Percentiles rank a stretch among this genome's conserved stretches.
phyloP scores from a whole-genome alignment of 768 basidiomycete species.

The Grammothele lineata region DNA sequence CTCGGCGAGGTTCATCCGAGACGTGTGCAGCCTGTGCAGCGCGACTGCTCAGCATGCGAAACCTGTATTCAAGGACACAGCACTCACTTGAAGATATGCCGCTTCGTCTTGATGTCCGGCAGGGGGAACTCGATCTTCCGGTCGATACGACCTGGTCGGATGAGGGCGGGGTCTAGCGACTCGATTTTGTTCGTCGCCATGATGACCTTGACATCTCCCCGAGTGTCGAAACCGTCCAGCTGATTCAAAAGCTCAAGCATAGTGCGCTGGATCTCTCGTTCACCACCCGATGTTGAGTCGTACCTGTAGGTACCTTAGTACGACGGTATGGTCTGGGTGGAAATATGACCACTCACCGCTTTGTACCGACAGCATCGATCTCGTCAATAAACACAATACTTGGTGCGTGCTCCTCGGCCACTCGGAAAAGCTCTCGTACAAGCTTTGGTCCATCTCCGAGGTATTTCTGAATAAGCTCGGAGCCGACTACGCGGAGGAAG shows the following conservation, averaged over 20 bases:
- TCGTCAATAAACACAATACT: conserved; percentile 99
- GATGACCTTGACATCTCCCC: conserved; percentile 99
- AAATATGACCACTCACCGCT: conserved; percentile 58
- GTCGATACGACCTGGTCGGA: conserved; percentile 97
- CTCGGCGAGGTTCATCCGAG: conserved; percentile 83
- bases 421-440: conserved; percentile 94
- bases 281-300: conserved; percentile 97
- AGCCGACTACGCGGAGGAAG: conserved; percentile 95
- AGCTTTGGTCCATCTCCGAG: conserved; percentile 98
- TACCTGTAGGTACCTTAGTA: conserved; percentile 51
- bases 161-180: conserved; percentile 94
- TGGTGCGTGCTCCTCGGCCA: conserved; percentile 96
- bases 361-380: conserved; percentile 97
- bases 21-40: conserved; percentile 74
- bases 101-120: conserved; percentile 97
- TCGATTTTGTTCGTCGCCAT: conserved; percentile 99
- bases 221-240: conserved; percentile 97
- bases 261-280: conserved; percentile 98
- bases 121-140: conserved; percentile 98
- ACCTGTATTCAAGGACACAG: not conserved
- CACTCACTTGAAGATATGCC: conserved; percentile 89
- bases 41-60: conserved; percentile 1
- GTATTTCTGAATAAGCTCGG: conserved; percentile 98
- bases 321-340: no score
- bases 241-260: conserved; percentile 99